These are phyloP conservation scores for Flaveria floridana DNA, from an alignment of 140 eudicot species.

Conservation along the genomic window DNA sequence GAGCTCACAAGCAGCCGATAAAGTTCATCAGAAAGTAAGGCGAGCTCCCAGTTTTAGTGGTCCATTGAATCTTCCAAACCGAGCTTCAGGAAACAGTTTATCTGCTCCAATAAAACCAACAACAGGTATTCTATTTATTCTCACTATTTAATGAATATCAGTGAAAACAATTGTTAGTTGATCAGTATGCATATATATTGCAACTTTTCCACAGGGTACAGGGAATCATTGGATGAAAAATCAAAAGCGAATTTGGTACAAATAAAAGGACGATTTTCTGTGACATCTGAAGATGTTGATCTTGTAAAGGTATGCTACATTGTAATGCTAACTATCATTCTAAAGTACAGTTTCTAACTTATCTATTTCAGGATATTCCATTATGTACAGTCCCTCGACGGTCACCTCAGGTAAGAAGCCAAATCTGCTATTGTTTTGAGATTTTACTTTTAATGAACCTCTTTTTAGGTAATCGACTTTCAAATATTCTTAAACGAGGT, in stretches of 20 bases:
- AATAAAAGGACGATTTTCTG: constrained; percentile 94
- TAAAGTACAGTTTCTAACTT: constrained; percentile 37
- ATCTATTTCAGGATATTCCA: not conserved
- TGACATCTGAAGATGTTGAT: constrained; percentile 92
- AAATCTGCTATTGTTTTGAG: constrained; percentile 2
- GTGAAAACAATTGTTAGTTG: constrained; percentile 33
- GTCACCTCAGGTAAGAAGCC: constrained; percentile 61
- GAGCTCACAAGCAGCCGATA: constrained; percentile 64
- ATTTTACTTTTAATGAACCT: not conserved
- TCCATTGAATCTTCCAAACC: constrained; percentile 84
- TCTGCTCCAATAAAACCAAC: constrained; percentile 98
- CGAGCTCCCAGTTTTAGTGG: constrained; percentile 96
- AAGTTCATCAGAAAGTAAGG: constrained; percentile 45
- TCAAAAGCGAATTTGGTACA: constrained; percentile 87
- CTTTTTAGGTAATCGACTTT: not conserved
- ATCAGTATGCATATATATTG: constrained; percentile 26
- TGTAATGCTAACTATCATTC: constrained; percentile 13
- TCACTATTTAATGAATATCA: not conserved
- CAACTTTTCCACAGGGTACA: constrained; percentile 48
- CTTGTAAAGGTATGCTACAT: constrained; percentile 66
- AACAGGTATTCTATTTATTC: constrained; percentile 56
- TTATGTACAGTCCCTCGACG: constrained; percentile 44
- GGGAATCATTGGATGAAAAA: constrained; percentile 81
- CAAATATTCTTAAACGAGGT: not conserved
- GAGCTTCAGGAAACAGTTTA: constrained; percentile 97